Evolutionary conservation across 2,329 filamentous ascomycete genomes (phyloP), one percentile per base, ranked within the genome.

Genomic region (Epichloe hybrida): DNA sequence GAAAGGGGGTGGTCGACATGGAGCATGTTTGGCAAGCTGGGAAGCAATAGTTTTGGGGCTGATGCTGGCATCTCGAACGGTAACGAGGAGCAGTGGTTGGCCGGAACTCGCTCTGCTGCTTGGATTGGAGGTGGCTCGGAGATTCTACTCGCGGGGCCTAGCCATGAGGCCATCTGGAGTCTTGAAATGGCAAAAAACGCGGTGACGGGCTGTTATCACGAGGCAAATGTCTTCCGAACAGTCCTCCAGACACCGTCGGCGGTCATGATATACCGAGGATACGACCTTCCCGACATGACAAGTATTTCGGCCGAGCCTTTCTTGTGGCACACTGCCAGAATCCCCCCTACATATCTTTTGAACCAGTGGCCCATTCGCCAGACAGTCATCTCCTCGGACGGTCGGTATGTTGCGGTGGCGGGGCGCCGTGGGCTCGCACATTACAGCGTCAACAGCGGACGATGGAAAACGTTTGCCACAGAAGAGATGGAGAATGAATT

Each of bases 11-110:
- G 93, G 93, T 85, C 87, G 4, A 91, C 83, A 45, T 98, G 91
- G 91, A 97, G 91, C 64, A 93, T 97, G 38, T 98, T 95, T 66
- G 93, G 93, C 36, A 96, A 95, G 66, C 77, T 84, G 2, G 84
- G 89, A 13, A 89, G 85, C 50, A 88, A 81, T 58, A 95, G 88
- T 62, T 97, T 97, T 64, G 75, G 77, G 6, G 75, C 79, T 12
- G 86, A 95, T 59, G 71, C 73, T 27, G 67, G 70, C 2, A 72
- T 88, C 38, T 80, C 83, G 2, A 69, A 76, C 46, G 69, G 70
- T 6, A 91, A 93, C 60, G 77, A 76, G 31, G 91, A 98, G 62
- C 76, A 79, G 43, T 97, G 91, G 88, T 73, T 97, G n/a, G 75
- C 77, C 5, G 88, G 90, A 3, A 75, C 95, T 23, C 76, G 73